Percentiles rank a stretch among this genome's conserved stretches.
These are phyloP conservation scores for Meyerozyma elateridarum DNA, from an alignment of 1,139 yeast species.

Conservation along the genomic window DNA sequence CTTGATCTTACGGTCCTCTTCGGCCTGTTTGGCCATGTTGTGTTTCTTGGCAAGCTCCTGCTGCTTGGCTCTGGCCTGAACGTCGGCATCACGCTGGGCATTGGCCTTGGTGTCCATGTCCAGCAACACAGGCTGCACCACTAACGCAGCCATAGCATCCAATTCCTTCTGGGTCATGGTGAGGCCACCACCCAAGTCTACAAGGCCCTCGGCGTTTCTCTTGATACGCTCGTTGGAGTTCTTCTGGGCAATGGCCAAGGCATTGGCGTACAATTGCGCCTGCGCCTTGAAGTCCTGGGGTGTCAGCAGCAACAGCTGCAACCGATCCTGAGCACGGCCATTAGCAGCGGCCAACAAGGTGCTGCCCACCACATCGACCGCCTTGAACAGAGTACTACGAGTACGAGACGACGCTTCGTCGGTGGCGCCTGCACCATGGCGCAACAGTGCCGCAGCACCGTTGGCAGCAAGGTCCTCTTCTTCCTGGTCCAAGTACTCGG, in stretches of 20 bases:
- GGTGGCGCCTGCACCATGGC: conserved; percentile 25
- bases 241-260: conserved; percentile 64
- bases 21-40: conserved; percentile 45
- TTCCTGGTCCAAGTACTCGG: conserved; percentile 24
- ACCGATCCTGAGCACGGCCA: conserved; percentile 50
- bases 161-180: conserved; percentile 73
- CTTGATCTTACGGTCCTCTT: conserved; percentile 46
- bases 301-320: conserved; percentile 34
- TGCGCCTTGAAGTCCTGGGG: conserved; percentile 35
- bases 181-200: conserved; percentile 87
- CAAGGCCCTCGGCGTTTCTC: conserved; percentile 45
- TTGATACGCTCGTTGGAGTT: conserved; percentile 54
- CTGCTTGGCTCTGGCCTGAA: conserved; percentile 25
- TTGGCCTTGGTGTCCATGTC: conserved; percentile 71
- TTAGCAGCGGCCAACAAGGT: conserved; percentile 60
- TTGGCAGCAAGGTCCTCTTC: conserved; percentile 36
- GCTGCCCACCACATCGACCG: conserved; percentile 46
- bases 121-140: conserved; percentile 80
- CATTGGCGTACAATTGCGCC: conserved; percentile 42
- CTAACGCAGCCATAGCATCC: conserved; percentile 72
- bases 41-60: conserved; percentile 31
- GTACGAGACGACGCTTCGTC: conserved; percentile 24
- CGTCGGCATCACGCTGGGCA: conserved; percentile 65
- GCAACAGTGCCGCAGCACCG: conserved; percentile 35
- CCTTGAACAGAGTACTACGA: conserved; percentile 32